phyloP scores from a whole-genome alignment of 2,329 filamentous ascomycete genomes.

The Neofusicoccum parvum region DNA sequence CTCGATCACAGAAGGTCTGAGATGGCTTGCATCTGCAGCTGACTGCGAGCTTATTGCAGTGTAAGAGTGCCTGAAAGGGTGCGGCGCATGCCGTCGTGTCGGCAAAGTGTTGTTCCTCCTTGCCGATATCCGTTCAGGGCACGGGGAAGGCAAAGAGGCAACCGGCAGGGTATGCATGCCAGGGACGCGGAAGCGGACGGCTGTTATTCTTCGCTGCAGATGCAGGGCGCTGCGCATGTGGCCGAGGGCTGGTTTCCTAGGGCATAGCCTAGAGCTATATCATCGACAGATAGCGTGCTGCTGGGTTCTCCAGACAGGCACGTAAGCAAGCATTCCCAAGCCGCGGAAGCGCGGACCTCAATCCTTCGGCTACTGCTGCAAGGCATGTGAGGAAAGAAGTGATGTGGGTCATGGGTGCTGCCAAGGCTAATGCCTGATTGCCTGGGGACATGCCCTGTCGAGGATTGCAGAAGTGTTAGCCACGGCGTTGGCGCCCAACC shows the following conservation, averaged over 20 bases:
- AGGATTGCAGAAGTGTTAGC: background rate
- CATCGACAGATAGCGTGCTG: background rate
- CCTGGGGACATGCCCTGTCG: background rate
- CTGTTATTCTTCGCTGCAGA: background rate
- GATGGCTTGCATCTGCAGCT: too few species aligned
- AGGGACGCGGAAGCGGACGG: background rate
- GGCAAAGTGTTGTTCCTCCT: too few species aligned
- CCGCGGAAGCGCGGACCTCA: constrained; percentile 5
- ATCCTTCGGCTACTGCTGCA: constrained; percentile 8
- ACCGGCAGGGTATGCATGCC: background rate
- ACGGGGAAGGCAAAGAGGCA: background rate
- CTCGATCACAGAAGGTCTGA: too few species aligned
- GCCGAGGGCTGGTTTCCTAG: too few species aligned
- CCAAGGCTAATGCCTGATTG: background rate
- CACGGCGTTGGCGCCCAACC: background rate
- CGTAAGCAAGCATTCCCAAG: constrained; percentile 2
- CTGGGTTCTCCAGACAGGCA: background rate
- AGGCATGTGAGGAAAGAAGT: constrained; percentile 2
- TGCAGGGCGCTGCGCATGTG: background rate
- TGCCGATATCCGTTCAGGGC: too few species aligned
- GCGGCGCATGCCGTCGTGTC: background rate
- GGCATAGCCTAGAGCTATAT: background rate
- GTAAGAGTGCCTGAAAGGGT: background rate
- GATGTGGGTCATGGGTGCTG: background rate
- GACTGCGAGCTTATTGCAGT: background rate